Percentiles rank a stretch among this genome's conserved stretches.
Evolutionary conservation across 2,329 filamentous ascomycete genomes (phyloP).

Genomic region (Colletotrichum destructivum): DNA sequence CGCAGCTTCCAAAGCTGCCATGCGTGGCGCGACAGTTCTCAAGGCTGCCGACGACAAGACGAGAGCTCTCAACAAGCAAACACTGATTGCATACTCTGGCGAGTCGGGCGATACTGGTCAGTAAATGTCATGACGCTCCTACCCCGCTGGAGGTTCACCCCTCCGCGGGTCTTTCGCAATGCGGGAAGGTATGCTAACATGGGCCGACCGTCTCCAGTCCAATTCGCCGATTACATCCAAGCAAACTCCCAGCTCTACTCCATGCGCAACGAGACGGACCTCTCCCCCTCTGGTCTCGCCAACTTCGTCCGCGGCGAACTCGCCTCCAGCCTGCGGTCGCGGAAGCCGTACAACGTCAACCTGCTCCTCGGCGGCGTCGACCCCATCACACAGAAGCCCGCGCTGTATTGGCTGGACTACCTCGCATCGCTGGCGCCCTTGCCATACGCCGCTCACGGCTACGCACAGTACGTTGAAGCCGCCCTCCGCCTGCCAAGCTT

Average conservation of each 20-base stretch:
- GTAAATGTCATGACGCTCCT: slow-evolving; percentile 44
- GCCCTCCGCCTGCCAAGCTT: slow-evolving; percentile 39
- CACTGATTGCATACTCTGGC: slow-evolving; percentile 93
- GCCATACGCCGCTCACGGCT: slow-evolving; percentile 97
- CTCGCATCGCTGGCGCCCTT: slow-evolving; percentile 89
- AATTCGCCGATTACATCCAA: slow-evolving; percentile 99
- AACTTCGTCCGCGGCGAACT: slow-evolving; percentile 96
- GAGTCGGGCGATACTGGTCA: slow-evolving; percentile 95
- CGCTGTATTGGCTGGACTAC: slow-evolving; percentile 98
- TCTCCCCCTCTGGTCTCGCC: slow-evolving; percentile 89
- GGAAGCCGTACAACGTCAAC: slow-evolving; percentile 97
- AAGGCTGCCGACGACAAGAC: slow-evolving; percentile 99
- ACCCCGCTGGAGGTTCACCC: slow-evolving; percentile 14
- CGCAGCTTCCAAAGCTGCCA: slow-evolving; percentile 96
- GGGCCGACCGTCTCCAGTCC: slow-evolving; percentile 71
- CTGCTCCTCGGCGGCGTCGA: slow-evolving; percentile 95
- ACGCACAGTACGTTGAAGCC: slow-evolving; percentile 82
- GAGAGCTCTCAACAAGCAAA: slow-evolving; percentile 90
- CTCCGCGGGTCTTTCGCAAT: slow-evolving; percentile 1
- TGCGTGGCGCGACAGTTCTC: slow-evolving; percentile 96
- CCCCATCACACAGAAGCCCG: slow-evolving; percentile 90
- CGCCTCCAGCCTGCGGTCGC: slow-evolving; percentile 89
- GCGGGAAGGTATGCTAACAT: slow-evolving; percentile 32
- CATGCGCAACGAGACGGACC: slow-evolving; percentile 96
- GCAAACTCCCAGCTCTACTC: slow-evolving; percentile 98